phyloP scores from a whole-genome alignment of 176 grass and related monocot genomes.

The Saccharum officinarum region DNA sequence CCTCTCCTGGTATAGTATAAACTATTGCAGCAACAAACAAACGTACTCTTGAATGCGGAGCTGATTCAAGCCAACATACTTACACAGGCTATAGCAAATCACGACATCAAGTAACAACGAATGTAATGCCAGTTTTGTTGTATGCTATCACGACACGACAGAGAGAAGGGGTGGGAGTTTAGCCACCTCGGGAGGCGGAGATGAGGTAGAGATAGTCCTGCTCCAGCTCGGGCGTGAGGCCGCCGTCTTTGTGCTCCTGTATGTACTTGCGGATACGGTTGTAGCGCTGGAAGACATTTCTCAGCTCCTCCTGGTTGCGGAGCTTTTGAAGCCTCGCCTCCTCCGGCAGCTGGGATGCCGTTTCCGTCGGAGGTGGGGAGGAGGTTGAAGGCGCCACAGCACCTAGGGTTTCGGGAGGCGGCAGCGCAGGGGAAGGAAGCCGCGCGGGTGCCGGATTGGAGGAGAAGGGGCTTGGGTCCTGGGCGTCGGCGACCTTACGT shows the following conservation, averaged over 20 bases:
- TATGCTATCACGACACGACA: background rate
- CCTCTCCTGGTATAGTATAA: background rate
- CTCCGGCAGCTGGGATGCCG: constrained; percentile 41
- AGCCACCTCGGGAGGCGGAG: constrained; percentile 73
- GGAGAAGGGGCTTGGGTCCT: constrained; percentile 14
- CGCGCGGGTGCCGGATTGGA: constrained; percentile 23
- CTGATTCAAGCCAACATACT: constrained; percentile 11
- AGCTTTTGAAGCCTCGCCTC: constrained; percentile 65
- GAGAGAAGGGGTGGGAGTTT: background rate
- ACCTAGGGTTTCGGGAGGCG: constrained; percentile 39
- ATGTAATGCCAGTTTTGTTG: background rate
- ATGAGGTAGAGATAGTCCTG: constrained; percentile 86
- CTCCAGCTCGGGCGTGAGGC: constrained; percentile 74
- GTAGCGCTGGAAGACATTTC: constrained; percentile 59
- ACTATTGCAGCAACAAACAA: background rate
- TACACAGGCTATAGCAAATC: background rate
- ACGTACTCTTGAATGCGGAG: constrained; percentile 11
- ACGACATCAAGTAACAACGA: background rate
- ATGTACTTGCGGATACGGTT: constrained; percentile 63
- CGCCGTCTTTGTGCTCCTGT: constrained; percentile 51
- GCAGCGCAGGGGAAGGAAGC: constrained; percentile 36
- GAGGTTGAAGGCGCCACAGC: constrained; percentile 26
- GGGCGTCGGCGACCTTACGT: constrained; percentile 57
- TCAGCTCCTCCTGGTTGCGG: constrained; percentile 67
- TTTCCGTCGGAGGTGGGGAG: constrained; percentile 28